Evolutionary conservation across 257 asterid species (phyloP).

Genomic region (Buddleja alternifolia): DNA sequence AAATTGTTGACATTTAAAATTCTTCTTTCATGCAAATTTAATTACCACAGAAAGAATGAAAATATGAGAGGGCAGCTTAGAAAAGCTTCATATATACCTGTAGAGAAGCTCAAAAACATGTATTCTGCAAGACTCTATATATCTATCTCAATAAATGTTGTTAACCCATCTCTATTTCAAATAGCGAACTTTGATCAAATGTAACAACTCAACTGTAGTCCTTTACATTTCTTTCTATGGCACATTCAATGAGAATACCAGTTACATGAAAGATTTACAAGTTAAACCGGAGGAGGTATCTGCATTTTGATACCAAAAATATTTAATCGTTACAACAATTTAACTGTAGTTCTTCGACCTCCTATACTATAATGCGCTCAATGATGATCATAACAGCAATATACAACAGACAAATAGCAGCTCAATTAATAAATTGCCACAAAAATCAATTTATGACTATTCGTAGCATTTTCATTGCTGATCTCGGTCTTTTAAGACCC

Average conservation of each 20-base stretch:
- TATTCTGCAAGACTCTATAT: no score
- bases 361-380: conserved; percentile 21
- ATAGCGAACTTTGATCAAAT: no score
- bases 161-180: no score
- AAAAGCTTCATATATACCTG: no score
- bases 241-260: conserved; percentile 3
- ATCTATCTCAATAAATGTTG: no score
- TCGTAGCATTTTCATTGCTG: conserved; percentile 45
- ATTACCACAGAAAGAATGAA: no score
- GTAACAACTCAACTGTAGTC: conserved; percentile 9
- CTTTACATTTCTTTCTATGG: conserved; percentile 6
- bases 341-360: conserved; percentile 25
- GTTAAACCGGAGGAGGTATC: conserved; percentile 19
- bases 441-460: conserved; percentile 27
- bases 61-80: no score
- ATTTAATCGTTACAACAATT: conserved; percentile 23
- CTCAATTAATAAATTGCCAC: conserved; percentile 10
- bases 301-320: conserved; percentile 8
- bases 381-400: conserved; percentile 17
- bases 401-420: conserved; percentile 32
- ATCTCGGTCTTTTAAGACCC: conserved; percentile 78
- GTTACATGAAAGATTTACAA: conserved; percentile 6
- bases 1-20: no score
- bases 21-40: no score
- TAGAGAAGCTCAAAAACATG: no score